Evolutionary conservation across 306 rosid genomes (phyloP).

Genomic region (Casuarina cunninghamiana): DNA sequence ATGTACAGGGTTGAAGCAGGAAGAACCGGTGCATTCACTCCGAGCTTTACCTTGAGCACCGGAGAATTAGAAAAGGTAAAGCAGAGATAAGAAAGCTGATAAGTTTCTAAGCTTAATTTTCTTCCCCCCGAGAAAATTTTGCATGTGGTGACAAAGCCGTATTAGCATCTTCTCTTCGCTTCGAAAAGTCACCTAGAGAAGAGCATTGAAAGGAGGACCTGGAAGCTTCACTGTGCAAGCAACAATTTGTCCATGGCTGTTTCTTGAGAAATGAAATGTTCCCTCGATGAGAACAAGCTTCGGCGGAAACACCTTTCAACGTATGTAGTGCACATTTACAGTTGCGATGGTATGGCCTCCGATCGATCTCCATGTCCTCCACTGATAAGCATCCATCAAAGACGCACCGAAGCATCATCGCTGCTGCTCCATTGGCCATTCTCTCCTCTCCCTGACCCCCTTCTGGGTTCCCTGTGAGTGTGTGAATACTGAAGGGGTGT

Average conservation of each 20-base stretch:
- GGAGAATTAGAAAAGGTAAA: too few species aligned
- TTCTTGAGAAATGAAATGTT: neutral
- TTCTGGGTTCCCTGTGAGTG: neutral
- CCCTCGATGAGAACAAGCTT: constrained; percentile 24
- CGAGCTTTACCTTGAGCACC: too few species aligned
- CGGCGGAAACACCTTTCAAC: constrained; percentile 23
- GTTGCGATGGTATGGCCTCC: constrained; percentile 83
- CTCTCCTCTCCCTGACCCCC: neutral
- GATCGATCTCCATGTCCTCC: constrained; percentile 47
- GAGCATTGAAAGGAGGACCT: neutral
- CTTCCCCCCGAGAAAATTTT: too few species aligned
- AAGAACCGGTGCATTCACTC: too few species aligned
- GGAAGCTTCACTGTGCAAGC: neutral
- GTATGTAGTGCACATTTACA: constrained; percentile 74
- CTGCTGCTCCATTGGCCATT: constrained; percentile 32
- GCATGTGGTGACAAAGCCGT: too few species aligned
- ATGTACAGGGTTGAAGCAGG: too few species aligned
- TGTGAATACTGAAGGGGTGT: neutral
- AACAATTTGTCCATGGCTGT: neutral
- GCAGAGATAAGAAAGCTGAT: too few species aligned
- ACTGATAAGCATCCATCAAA: constrained; percentile 59
- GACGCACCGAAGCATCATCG: constrained; percentile 43
- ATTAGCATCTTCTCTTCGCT: neutral
- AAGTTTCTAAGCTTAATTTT: too few species aligned
- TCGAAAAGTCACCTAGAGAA: neutral